Evolutionary conservation across 441 rosid species (phyloP), one percentile per base, ranked within the genome.

Genomic region (Erodium moschatum): DNA sequence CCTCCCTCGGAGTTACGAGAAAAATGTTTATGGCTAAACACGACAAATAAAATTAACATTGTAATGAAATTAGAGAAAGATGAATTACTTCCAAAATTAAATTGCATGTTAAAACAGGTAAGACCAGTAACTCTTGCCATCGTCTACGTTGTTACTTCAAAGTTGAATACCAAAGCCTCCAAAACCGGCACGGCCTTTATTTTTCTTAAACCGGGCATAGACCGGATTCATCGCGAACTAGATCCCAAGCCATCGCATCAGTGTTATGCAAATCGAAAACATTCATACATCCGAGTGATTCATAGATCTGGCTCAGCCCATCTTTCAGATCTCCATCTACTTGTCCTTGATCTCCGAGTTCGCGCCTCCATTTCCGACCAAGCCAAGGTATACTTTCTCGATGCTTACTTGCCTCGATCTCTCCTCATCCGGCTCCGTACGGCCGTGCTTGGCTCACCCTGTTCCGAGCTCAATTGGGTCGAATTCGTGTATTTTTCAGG

Each of bases 261-360:
- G 48, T 42, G 48, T 8, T 42, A 42, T 33, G 1, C 38, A 1
- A 1, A 3, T 33, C 38, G 27, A 38, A 38, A 42, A 42, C 10
- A 42, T 42, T 33, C 38, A 42, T 9, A 42, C 48, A 48, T 19
- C 29, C 12, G 61, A 54, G 21, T 5, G 61, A 54, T 18, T 0
- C 54, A 12, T 18, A 54, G 61, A 54, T 54, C 61, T 16, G 61
- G 61, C 15, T 18, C 5, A 1, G 6, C 16, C 61, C 27, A 54
- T 18, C 61, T 15, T 33, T 33, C 61, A 54, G 61, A 54, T 54
- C 61, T 54, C 61, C 61, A 1, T 50, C 58, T n/a, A 54, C 16
- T 54, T 18, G 61, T 54, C 61, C 61, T 54, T 18, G 16, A 54
- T 54, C 61, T 54, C 61, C 58, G 18, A 50, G 19, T 13, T 50